Percentiles rank a stretch among this genome's conserved stretches.
phyloP scores from a whole-genome alignment of 2,329 filamentous ascomycete genomes.

The Furcasterigmium furcatum region DNA sequence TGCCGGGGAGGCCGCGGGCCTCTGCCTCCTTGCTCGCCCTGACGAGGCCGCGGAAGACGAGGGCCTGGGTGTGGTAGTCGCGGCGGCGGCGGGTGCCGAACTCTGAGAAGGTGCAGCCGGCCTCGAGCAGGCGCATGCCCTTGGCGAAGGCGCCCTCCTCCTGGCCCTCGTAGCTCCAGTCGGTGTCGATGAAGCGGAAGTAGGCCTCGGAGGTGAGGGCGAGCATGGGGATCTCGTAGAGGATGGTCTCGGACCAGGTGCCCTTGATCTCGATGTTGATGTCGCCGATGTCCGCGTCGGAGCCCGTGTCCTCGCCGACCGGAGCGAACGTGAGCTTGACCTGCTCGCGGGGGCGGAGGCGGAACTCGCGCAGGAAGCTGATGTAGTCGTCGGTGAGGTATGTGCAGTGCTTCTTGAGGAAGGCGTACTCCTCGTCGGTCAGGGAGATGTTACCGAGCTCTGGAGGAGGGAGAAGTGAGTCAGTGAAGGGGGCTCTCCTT shows the following conservation, averaged over 20 bases:
- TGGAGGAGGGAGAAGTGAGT: constrained; percentile 29
- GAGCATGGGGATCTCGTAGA: constrained; percentile 95
- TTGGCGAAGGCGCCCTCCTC: constrained; percentile 82
- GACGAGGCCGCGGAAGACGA: constrained; percentile 75
- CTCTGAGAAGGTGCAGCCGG: constrained; percentile 87
- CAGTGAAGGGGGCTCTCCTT: constrained; percentile 4
- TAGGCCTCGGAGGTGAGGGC: constrained; percentile 93
- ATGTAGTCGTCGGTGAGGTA: constrained; percentile 81
- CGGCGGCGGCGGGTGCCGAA: constrained; percentile 87
- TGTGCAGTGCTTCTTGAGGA: constrained; percentile 72
- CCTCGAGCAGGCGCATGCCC: constrained; percentile 71
- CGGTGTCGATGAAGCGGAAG: constrained; percentile 92
- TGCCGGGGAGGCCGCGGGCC: constrained; percentile 63
- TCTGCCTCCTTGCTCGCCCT: constrained; percentile 71
- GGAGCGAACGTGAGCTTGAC: constrained; percentile 66
- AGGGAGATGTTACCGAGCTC: constrained; percentile 81
- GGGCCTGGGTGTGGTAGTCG: constrained; percentile 91
- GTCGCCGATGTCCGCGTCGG: constrained; percentile 67
- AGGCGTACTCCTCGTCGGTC: constrained; percentile 74
- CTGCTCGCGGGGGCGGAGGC: constrained; percentile 77
- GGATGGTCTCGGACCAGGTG: constrained; percentile 89
- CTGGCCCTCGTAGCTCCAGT: constrained; percentile 88
- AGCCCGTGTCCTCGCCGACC: constrained; percentile 52
- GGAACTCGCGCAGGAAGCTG: constrained; percentile 76
- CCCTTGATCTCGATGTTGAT: constrained; percentile 76